Percentiles rank a stretch among this genome's conserved stretches.
Evolutionary conservation across 2,329 filamentous ascomycete species (phyloP).

Genomic region (Colletotrichum simmondsii): DNA sequence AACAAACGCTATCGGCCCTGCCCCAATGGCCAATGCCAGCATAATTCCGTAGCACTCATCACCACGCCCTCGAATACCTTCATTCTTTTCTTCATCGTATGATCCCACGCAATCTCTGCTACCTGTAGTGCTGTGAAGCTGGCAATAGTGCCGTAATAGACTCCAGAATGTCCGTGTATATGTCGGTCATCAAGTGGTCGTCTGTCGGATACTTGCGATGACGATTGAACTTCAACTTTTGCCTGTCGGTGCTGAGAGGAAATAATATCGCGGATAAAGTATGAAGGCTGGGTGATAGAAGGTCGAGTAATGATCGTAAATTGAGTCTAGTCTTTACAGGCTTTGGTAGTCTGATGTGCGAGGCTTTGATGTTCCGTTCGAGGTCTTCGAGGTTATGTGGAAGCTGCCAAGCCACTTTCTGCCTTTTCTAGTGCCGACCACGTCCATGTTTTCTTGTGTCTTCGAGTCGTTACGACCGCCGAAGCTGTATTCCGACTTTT

Average conservation of each 20-base stretch:
- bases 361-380: not conserved
- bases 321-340: not conserved
- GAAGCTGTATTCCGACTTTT: not conserved
- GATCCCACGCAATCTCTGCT: no score
- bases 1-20: not conserved
- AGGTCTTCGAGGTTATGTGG: not conserved
- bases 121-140: not conserved
- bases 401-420: not conserved
- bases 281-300: not conserved
- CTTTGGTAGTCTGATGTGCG: not conserved
- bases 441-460: not conserved
- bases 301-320: not conserved
- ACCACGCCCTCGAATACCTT: not conserved
- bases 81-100: not conserved
- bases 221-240: not conserved
- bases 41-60: not conserved
- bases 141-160: not conserved
- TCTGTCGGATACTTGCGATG: not conserved
- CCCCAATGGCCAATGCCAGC: not conserved
- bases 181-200: not conserved
- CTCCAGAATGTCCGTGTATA: not conserved
- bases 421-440: not conserved
- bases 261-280: not conserved
- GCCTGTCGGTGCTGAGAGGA: not conserved
- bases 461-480: not conserved